Evolutionary conservation across 1,139 yeast species (phyloP), one percentile per base, ranked within the genome.

Genomic region (Lodderomyces oxycetoniae): DNA sequence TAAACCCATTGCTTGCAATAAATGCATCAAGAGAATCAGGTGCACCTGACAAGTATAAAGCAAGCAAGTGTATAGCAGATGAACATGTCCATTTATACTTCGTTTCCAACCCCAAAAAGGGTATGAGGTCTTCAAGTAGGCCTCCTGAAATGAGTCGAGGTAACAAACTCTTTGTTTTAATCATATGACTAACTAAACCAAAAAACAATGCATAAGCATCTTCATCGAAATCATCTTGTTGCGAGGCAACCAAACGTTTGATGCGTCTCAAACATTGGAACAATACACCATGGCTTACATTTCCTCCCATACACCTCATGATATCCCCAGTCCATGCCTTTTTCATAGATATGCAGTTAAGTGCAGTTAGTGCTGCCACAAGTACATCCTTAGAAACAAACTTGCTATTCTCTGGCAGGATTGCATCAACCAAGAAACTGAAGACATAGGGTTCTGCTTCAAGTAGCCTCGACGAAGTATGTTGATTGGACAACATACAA

Each of bases 251-350:
- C 32, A 71, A 67, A 40, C 74, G 72, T 37, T 76, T 65, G 17
- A 86, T 73, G 33, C 67, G 67, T 42, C 93, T 71, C 26, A 89
- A 57, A 30, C 81, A 71, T 48, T 85, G 89, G 61, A 82, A 85
- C 28, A 89, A 52, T 5, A 79, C 60, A 0, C 97, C 97, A 55
- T 89, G 96, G 38, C 79, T 79, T 24, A 89, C 88, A 50, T 87
- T 87, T 4, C 93, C 96, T n/a, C 93, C 87, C 46, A 88, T 59
- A n/a, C 87, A 78, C 40, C 87, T 69, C 37, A 88, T 69, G 23
- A 89, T 69, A 44, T 89, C 96, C 31, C 81, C 70, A 15, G 91
- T 80, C 74, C 89, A 82, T 3, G 73, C 71, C 33, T 78, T 76
- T 48, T 79, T 81, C 30, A 74, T 63, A 2, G 95, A 75, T 11